phyloP scores from a whole-genome alignment of 768 basidiomycete species.

The Phanerochaete carnosa region DNA sequence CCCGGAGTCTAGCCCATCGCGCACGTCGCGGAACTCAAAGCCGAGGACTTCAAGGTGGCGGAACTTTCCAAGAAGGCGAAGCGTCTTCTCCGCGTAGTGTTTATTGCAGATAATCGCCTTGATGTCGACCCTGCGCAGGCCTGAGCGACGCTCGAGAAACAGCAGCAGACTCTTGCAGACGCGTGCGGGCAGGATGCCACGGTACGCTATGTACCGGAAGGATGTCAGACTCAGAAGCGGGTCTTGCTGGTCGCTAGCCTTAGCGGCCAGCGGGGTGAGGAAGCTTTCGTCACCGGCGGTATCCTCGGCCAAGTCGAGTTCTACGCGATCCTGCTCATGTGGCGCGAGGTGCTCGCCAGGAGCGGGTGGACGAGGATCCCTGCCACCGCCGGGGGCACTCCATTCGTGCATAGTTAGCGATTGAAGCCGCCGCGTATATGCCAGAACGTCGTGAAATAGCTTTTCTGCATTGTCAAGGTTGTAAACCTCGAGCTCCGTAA shows the following conservation, averaged over 20 bases:
- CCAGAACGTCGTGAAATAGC: not conserved
- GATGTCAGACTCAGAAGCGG: not conserved
- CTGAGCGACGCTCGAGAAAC: not conserved
- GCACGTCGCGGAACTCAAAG: slow-evolving; percentile 1
- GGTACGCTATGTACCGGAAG: not conserved
- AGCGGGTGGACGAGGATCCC: no score
- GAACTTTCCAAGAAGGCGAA: not conserved
- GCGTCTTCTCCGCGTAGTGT: not conserved
- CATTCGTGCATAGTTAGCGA: slow-evolving; percentile 1
- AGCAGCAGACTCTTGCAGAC: not conserved
- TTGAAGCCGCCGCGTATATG: not conserved
- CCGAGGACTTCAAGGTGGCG: slow-evolving; percentile 4
- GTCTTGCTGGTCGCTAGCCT: not conserved
- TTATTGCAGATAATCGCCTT: not conserved
- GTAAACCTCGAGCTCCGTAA: not conserved
- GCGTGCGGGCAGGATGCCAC: not conserved
- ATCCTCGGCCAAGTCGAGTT: not conserved
- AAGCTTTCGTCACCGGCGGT: not conserved
- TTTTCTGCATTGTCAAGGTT: not conserved
- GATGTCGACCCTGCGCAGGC: slow-evolving; percentile 2
- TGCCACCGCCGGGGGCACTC: not conserved
- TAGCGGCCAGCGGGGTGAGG: not conserved
- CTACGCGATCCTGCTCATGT: not conserved
- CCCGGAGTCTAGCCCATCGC: not conserved
- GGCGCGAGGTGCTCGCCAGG: not conserved